Percentiles rank a stretch among this genome's conserved stretches.
phyloP scores from a whole-genome alignment of 2,329 filamentous ascomycete species.

The Drechslera avenae region DNA sequence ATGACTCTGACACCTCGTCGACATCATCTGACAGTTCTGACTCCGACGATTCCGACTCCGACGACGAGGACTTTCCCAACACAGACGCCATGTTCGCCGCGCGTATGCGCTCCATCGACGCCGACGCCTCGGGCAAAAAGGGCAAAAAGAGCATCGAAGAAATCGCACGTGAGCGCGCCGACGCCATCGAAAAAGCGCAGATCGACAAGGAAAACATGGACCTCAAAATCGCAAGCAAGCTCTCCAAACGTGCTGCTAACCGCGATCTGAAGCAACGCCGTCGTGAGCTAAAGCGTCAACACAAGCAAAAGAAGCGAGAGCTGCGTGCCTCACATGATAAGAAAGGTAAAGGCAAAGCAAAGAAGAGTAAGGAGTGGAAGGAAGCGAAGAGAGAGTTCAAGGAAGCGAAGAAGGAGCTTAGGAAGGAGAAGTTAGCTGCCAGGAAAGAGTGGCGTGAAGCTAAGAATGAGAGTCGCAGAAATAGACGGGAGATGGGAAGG shows the following conservation, averaged over 20 bases:
- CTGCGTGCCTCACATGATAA: constrained; percentile 18
- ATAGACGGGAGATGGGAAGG: background rate
- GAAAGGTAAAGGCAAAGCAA: constrained; percentile 24
- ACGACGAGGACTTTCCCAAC: constrained; percentile 19
- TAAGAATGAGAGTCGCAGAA: background rate
- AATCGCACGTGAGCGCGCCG: constrained; percentile 31
- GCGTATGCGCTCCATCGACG: constrained; percentile 33
- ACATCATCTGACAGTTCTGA: constrained; percentile 31
- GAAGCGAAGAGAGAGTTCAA: constrained; percentile 30
- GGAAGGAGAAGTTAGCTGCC: constrained; percentile 16
- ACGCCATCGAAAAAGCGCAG: constrained; percentile 32
- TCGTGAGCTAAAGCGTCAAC: constrained; percentile 24
- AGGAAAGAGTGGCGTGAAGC: constrained; percentile 25
- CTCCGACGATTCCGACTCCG: constrained; percentile 20
- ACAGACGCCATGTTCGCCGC: constrained; percentile 16
- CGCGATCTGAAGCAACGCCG: constrained; percentile 14
- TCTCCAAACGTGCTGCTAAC: constrained; percentile 21
- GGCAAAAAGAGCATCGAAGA: constrained; percentile 31
- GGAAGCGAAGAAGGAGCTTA: constrained; percentile 27
- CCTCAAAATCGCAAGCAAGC: constrained; percentile 23
- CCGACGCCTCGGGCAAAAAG: constrained; percentile 19
- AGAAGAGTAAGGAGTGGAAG: constrained; percentile 30
- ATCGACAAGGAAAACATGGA: constrained; percentile 25
- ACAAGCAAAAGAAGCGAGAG: constrained; percentile 24
- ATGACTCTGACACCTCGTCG: constrained; percentile 30